Evolutionary conservation across 2,329 filamentous ascomycete species (phyloP).

Genomic region (Botrytis tulipae): DNA sequence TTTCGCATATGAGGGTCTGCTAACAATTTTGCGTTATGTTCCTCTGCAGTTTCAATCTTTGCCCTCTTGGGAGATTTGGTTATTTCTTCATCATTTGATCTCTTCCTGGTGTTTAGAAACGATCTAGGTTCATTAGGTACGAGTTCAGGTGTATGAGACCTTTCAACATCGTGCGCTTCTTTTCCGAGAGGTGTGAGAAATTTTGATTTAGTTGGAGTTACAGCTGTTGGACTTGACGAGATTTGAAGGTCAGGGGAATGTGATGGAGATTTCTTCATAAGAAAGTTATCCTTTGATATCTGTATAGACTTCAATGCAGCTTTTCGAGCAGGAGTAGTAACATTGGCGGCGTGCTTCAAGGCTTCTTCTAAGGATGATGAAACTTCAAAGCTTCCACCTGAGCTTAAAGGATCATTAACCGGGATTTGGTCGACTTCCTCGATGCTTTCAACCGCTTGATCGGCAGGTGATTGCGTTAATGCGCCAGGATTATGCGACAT

Average conservation of each 20-base stretch:
- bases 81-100: conserved; percentile 23
- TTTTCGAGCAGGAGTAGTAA: conserved; percentile 4
- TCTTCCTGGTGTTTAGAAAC: conserved; percentile 16
- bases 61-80: conserved; percentile 29
- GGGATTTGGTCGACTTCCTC: conserved; percentile 16
- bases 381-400: conserved; percentile 35
- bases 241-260: neutral
- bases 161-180: neutral
- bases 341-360: conserved; percentile 28
- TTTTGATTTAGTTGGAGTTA: neutral
- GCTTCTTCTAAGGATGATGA: conserved; percentile 39
- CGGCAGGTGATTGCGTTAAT: conserved; percentile 14
- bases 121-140: neutral
- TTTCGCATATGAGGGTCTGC: conserved; percentile 83
- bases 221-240: neutral
- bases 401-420: conserved; percentile 20
- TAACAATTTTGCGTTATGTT: conserved; percentile 84
- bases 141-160: neutral
- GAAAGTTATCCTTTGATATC: conserved; percentile 5
- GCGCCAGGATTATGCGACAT: conserved; percentile 22
- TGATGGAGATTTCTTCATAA: conserved; percentile 1
- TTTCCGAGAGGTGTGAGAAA: neutral
- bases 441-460: conserved; percentile 18
- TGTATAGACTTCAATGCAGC: neutral
- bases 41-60: conserved; percentile 71